A percentile compares a stretch with the other conserved stretches of the same genome.
phyloP scores from a whole-genome alignment of 1,284 basidiomycete species.

The Puccinia coronata region DNA sequence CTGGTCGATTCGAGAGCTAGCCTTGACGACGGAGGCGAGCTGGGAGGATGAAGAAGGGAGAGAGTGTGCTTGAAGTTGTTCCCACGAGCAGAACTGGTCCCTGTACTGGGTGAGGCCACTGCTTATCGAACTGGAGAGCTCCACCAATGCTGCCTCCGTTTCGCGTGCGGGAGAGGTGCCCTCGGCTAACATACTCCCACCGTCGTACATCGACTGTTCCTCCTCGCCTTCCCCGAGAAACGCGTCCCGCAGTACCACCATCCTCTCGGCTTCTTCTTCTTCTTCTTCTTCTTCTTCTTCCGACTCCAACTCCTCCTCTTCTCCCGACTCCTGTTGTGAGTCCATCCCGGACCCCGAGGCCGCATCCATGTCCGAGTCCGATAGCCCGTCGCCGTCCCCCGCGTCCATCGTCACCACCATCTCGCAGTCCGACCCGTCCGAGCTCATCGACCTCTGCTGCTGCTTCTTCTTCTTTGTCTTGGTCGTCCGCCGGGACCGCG shows the following conservation, averaged over 20 bases:
- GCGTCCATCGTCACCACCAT: not conserved
- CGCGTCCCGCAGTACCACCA: constrained; percentile 42
- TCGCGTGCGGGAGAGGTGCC: not conserved
- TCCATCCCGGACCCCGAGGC: no score
- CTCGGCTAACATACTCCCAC: not conserved
- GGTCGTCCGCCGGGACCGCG: no score
- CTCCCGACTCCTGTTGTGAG: no score
- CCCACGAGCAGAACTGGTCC: not conserved
- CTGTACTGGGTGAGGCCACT: constrained; percentile 2
- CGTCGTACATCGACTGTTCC: no score
- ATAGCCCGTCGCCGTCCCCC: no score
- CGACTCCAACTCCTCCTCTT: not conserved
- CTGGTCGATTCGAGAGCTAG: not conserved
- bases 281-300: no score
- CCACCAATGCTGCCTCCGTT: not conserved
- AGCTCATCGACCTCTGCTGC: no score
- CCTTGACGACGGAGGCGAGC: constrained; percentile 7
- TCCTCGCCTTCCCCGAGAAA: constrained; percentile 20
- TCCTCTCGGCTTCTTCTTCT: no score
- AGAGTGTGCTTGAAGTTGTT: not conserved
- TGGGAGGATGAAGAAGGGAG: no score
- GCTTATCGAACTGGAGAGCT: not conserved
- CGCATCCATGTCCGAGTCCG: not conserved
- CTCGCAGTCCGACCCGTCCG: not conserved
- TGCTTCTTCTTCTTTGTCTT: no score